Evolutionary conservation across 2,329 filamentous ascomycete genomes (phyloP), one percentile per base, ranked within the genome.

Genomic region (Colletotrichum gigasporum): DNA sequence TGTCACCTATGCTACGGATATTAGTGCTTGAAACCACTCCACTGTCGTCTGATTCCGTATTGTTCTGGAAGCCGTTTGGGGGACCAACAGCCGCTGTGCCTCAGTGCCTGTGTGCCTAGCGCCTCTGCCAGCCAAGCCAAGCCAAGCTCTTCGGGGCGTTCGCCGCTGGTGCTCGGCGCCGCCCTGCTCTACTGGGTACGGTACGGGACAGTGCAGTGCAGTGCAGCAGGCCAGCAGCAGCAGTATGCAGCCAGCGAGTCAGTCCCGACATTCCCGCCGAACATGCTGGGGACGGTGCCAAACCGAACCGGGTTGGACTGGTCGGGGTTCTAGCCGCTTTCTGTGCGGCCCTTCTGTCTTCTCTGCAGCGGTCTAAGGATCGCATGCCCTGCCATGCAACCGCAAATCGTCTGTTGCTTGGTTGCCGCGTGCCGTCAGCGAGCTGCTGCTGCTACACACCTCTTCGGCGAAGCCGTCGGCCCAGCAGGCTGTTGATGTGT

Each of bases 301-400:
- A 26, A 41, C 52, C 54, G 55, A 30, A 26, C 47, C 47, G 20
- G 32, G 54, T 39, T 45, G 47, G 48, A 39, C 45, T 32, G 28
- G 54, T 41, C 60, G 60, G 60, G 55, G 22, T 64, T 64, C 61
- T 52, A 60, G 47, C 55, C 61, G 61, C 45, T 60, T 60, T 54
- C 61, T 48, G 47, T 52, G 61, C 53, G 56, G 51, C 52, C 30
- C 37, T 34, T 12, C 30, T 7, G 30, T 54, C 35, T 42, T n/a
- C n/a, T n/a, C n/a, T n/a, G n/a, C n/a, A n/a, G n/a, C n/a, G n/a
- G n/a, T n/a, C n/a, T n/a, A n/a, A n/a, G n/a, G n/a, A n/a, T n/a
- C n/a, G n/a, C n/a, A n/a, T n/a, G n/a, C n/a, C 34, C 59, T 48
- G 53, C 45, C 6, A 59, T 63, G 45, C 18, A 37, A 52, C 54